Evolutionary conservation across 75 land plant species (phyloP).

Genomic region (Isoetes taiwanensis): DNA sequence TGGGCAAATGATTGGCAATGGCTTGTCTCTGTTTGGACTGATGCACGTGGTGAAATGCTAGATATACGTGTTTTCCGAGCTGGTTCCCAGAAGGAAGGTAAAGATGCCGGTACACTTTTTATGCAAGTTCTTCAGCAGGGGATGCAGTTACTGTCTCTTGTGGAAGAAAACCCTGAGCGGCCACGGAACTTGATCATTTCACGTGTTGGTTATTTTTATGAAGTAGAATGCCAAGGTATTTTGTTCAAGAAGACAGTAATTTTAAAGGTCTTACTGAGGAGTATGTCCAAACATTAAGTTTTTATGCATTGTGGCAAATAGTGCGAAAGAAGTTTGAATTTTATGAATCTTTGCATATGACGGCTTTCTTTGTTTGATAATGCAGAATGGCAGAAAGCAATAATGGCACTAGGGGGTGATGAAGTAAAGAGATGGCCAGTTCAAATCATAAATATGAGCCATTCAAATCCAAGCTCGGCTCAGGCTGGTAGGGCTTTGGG

Average conservation of each 20-base stretch:
- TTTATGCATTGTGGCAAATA: neutral
- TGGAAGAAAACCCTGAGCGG: slow-evolving; percentile 35
- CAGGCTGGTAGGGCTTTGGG: too few species aligned
- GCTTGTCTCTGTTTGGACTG: slow-evolving; percentile 96
- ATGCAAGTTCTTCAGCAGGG: slow-evolving; percentile 80
- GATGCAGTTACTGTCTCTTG: slow-evolving; percentile 50
- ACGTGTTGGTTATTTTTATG: slow-evolving; percentile 84
- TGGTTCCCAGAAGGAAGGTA: slow-evolving; percentile 67
- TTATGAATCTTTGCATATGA: too few species aligned
- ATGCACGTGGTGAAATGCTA: slow-evolving; percentile 83
- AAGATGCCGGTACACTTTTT: slow-evolving; percentile 60
- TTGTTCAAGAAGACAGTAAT: too few species aligned
- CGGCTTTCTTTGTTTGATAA: too few species aligned
- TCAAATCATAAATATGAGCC: too few species aligned
- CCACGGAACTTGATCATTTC: slow-evolving; percentile 61
- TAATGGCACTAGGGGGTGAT: slow-evolving; percentile 58
- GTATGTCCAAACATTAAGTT: too few species aligned
- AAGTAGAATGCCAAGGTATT: slow-evolving; percentile 86
- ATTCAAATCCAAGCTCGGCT: too few species aligned
- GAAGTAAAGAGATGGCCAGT: slow-evolving; percentile 89
- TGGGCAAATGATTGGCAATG: slow-evolving; percentile 99
- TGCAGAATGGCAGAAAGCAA: slow-evolving; percentile 91
- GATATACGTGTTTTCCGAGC: slow-evolving; percentile 57
- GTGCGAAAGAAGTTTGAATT: neutral
- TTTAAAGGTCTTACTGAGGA: too few species aligned